Evolutionary conservation across 805 yeast genomes (phyloP).

Genomic region (Pichia heedii): DNA sequence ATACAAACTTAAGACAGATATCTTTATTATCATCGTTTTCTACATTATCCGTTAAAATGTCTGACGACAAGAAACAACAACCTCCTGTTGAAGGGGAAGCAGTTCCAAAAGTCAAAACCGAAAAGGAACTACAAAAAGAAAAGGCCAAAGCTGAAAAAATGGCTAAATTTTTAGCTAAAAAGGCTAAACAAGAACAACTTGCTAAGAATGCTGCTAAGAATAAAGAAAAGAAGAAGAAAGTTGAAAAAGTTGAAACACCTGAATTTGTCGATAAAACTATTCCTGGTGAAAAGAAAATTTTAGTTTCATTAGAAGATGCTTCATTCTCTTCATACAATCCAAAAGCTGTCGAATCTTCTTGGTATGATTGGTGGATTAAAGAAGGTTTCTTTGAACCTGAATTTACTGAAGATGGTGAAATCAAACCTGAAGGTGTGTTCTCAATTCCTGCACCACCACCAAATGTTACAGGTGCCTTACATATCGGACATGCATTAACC

Average conservation of each 20-base stretch:
- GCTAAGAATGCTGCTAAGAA: slow-evolving; percentile 37
- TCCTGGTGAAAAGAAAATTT: slow-evolving; percentile 84
- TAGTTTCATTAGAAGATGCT: slow-evolving; percentile 83
- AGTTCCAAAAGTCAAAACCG: slow-evolving; percentile 35
- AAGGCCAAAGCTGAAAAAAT: slow-evolving; percentile 50
- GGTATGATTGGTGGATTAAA: slow-evolving; percentile 97
- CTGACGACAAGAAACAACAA: slow-evolving; percentile 17
- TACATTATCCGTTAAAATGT: slow-evolving; percentile 12
- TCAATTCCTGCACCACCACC: slow-evolving; percentile 99
- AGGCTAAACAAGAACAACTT: slow-evolving; percentile 61
- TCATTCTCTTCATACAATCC: slow-evolving; percentile 93
- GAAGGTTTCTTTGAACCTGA: slow-evolving; percentile 86
- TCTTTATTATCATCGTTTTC: slow-evolving; percentile 1
- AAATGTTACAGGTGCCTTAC: slow-evolving; percentile 96
- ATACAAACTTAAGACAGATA: slow-evolving; percentile 5
- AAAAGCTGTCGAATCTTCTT: slow-evolving; percentile 84
- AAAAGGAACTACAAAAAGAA: slow-evolving; percentile 66
- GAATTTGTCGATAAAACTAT: slow-evolving; percentile 77
- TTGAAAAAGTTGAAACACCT: slow-evolving; percentile 62
- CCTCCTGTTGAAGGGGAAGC: slow-evolving; percentile 32
- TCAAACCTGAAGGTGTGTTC: slow-evolving; percentile 77
- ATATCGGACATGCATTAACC: slow-evolving; percentile 97
- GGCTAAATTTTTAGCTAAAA: slow-evolving; percentile 66
- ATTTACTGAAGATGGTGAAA: slow-evolving; percentile 60
- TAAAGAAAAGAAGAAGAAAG: slow-evolving; percentile 52